Conservation (phyloP, 768 basidiomycete genomes). For the Tylopilus sp. region DNA sequence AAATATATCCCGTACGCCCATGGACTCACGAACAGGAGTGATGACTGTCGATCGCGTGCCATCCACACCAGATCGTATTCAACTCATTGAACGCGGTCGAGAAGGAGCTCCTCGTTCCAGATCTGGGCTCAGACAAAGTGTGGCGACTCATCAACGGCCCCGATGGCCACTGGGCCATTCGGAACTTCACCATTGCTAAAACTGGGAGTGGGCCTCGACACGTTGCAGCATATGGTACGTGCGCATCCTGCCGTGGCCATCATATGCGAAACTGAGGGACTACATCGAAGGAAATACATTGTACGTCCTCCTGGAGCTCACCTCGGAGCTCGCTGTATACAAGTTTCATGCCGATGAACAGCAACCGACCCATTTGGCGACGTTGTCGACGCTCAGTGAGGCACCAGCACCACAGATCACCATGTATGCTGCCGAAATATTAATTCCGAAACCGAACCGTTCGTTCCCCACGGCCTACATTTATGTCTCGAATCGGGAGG, state of each 20-base stretch:
- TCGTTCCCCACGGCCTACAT: slow-evolving; percentile 56
- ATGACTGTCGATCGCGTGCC: too few species aligned
- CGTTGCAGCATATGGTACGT: slow-evolving; percentile 57
- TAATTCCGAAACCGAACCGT: slow-evolving; percentile 52
- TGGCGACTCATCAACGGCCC: slow-evolving; percentile 47
- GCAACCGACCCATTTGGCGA: slow-evolving; percentile 35
- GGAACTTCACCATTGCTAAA: slow-evolving; percentile 46
- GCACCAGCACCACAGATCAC: slow-evolving; percentile 40
- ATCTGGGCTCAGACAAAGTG: slow-evolving; percentile 72
- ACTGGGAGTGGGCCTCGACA: slow-evolving; percentile 72
- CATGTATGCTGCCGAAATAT: slow-evolving; percentile 69
- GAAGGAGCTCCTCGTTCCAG: slow-evolving; percentile 65
- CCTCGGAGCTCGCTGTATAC: slow-evolving; percentile 56
- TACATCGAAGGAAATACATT: slow-evolving; percentile 48
- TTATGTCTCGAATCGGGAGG: slow-evolving; percentile 74
- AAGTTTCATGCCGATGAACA: slow-evolving; percentile 42
- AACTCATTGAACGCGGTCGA: slow-evolving; percentile 41
- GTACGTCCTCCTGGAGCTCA: slow-evolving; percentile 68
- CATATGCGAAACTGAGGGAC: neutral
- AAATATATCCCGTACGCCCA: too few species aligned
- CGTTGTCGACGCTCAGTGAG: slow-evolving; percentile 48
- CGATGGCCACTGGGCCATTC: slow-evolving; percentile 46
- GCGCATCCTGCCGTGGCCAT: neutral
- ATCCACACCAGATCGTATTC: slow-evolving; percentile 69
- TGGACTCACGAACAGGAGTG: too few species aligned